Percentiles rank a stretch among this genome's conserved stretches.
Conservation (phyloP, 106 monocot species). For the Phalaenopsis equestris region DNA sequence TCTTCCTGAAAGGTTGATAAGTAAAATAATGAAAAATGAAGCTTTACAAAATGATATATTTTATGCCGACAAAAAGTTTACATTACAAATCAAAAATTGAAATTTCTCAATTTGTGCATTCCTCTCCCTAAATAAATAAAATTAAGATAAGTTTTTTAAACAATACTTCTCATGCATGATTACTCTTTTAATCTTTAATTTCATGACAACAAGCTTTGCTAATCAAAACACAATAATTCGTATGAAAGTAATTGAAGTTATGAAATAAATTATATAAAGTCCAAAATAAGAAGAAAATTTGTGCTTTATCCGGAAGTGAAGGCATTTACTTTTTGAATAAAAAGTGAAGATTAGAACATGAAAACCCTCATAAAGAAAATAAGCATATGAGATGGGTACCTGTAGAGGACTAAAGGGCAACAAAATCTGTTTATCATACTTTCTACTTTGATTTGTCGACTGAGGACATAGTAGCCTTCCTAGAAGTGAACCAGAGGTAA, state of each 20-base stretch:
- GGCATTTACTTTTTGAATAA: background rate
- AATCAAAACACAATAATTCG: background rate
- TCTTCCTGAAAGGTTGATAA: conserved; percentile 52
- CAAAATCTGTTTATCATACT: background rate
- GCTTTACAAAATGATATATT: background rate
- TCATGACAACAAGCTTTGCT: too few relatives aligned
- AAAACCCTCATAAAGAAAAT: background rate
- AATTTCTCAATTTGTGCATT: background rate
- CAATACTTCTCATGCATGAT: too few relatives aligned
- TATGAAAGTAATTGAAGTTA: background rate
- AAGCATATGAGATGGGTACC: background rate
- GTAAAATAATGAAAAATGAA: background rate
- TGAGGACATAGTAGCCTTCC: background rate
- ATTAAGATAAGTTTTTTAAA: background rate
- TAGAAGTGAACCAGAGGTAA: background rate
- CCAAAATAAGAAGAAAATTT: background rate
- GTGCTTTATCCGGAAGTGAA: background rate
- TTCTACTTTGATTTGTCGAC: background rate
- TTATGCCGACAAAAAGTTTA: background rate
- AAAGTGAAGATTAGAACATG: background rate
- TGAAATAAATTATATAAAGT: background rate
- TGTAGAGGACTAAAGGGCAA: background rate
- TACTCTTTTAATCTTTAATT: too few relatives aligned
- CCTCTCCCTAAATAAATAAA: background rate
- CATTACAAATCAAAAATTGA: background rate